Percentiles rank a stretch among this genome's conserved stretches.
These are phyloP conservation scores for Fusarium metavorans DNA, from an alignment of 2,329 filamentous ascomycete genomes.

Conservation along the genomic window DNA sequence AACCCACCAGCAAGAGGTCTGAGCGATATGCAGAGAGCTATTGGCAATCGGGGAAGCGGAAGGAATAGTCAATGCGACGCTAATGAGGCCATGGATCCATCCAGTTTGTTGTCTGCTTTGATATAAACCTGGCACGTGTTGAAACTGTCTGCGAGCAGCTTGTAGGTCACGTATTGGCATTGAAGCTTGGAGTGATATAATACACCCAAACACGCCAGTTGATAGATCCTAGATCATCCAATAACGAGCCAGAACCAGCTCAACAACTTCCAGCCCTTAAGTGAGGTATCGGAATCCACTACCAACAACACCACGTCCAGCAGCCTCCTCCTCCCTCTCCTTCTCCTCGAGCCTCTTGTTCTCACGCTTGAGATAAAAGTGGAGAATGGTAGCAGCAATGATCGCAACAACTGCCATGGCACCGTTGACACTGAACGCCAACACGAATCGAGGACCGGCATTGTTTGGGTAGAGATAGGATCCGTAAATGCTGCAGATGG, in stretches of 20 bases:
- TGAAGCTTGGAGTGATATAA: not conserved
- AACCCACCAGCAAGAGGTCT: not conserved
- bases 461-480: not conserved
- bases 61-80: not conserved
- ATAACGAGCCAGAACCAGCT: not conserved
- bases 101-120: not conserved
- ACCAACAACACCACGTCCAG: not conserved
- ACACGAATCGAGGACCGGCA: not conserved
- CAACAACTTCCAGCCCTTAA: not conserved
- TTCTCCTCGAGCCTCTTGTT: not conserved
- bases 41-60: not conserved
- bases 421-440: conserved; percentile 1
- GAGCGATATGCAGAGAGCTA: not conserved
- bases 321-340: not conserved
- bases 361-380: conserved; percentile 6
- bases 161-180: not conserved
- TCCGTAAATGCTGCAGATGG: conserved; percentile 1
- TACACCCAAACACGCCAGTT: not conserved
- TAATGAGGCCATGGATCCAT: not conserved
- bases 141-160: not conserved
- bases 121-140: not conserved
- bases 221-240: not conserved
- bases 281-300: conserved; percentile 6
- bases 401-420: conserved; percentile 2
- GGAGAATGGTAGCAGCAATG: not conserved